Conservation (phyloP, 306 rosid species). For the Cicer chorassanicum region DNA sequence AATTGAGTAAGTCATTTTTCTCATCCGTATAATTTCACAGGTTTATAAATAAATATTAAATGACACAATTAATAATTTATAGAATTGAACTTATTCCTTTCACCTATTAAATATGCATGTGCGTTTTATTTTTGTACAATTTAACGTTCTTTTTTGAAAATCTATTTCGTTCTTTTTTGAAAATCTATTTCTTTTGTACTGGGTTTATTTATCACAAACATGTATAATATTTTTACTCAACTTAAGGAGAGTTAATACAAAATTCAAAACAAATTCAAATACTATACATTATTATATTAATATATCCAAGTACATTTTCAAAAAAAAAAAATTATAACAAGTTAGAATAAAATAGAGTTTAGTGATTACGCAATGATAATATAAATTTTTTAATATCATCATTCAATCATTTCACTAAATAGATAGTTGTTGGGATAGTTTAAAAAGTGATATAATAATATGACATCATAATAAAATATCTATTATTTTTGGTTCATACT, state of each 20-base stretch:
- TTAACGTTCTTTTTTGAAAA: neutral
- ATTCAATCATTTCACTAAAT: neutral
- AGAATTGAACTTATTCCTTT: no score
- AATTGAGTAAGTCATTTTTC: no score
- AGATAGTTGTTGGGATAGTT: neutral
- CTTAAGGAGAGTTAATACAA: neutral
- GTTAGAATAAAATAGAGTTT: neutral
- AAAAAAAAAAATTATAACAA: neutral
- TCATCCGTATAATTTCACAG: no score
- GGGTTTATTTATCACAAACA: neutral
- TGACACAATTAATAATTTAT: neutral
- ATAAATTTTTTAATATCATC: neutral
- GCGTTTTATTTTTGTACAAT: neutral
- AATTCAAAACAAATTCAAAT: neutral
- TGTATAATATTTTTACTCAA: neutral
- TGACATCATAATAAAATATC: neutral
- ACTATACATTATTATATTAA: neutral
- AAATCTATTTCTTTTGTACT: neutral
- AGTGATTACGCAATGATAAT: neutral
- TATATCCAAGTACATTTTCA: neutral
- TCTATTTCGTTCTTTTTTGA: no score
- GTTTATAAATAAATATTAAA: neutral
- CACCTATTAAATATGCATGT: neutral
- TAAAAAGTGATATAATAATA: neutral
- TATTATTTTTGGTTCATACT: no score